Conservation (phyloP, 768 basidiomycete species). For the Psilocybe cubensis region DNA sequence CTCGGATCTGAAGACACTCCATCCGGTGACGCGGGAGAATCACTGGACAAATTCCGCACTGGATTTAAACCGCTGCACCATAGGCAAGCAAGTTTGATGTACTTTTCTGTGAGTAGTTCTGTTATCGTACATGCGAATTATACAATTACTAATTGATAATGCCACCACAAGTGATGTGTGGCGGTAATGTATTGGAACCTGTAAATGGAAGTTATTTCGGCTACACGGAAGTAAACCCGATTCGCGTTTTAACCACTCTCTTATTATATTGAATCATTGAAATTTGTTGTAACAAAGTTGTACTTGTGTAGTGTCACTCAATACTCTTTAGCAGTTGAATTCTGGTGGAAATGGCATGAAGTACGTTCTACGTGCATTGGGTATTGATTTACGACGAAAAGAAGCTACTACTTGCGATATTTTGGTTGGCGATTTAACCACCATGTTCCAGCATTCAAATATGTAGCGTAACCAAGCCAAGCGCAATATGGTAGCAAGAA, state of each 20-base stretch:
- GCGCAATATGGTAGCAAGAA: slow-evolving; percentile 67
- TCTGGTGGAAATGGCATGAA: too few relatives aligned
- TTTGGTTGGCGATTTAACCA: slow-evolving; percentile 45
- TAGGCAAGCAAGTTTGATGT: slow-evolving; percentile 39
- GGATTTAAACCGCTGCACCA: slow-evolving; percentile 50
- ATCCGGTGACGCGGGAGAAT: slow-evolving; percentile 36
- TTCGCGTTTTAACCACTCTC: too few relatives aligned
- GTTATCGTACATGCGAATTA: background rate
- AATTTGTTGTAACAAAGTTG: too few relatives aligned
- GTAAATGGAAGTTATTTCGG: too few relatives aligned
- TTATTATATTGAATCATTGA: too few relatives aligned
- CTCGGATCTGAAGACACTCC: slow-evolving; percentile 43
- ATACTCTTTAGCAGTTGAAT: too few relatives aligned
- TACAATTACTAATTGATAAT: too few relatives aligned
- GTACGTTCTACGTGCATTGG: background rate
- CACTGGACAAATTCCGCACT: slow-evolving; percentile 49
- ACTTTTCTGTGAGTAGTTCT: slow-evolving; percentile 38
- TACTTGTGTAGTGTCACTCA: too few relatives aligned
- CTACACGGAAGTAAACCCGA: too few relatives aligned
- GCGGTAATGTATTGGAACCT: too few relatives aligned
- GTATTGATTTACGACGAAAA: background rate
- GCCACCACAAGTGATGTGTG: too few relatives aligned
- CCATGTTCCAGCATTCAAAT: slow-evolving; percentile 70
- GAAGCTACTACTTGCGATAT: slow-evolving; percentile 8
- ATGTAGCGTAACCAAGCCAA: slow-evolving; percentile 69